Evolutionary conservation across 305 asterid genomes (phyloP).

Genomic region (Ilex paraguariensis): DNA sequence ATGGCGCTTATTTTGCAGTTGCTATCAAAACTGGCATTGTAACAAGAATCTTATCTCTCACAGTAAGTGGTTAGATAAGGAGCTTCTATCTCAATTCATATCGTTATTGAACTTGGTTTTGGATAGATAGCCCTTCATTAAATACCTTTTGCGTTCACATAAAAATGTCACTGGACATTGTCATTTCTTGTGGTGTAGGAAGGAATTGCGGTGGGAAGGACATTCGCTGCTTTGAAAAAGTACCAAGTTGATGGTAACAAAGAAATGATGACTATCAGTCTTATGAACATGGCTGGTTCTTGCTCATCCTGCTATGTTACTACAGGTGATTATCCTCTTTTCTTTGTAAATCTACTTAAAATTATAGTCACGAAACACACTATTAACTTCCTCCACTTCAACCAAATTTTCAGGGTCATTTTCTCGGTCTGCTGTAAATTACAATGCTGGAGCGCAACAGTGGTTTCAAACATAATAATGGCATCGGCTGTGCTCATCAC

Average conservation of each 20-base stretch:
- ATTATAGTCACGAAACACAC: too few species aligned
- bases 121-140: too few species aligned
- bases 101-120: neutral
- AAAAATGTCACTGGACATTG: too few species aligned
- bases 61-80: constrained; percentile 42
- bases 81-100: neutral
- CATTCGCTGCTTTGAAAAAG: constrained; percentile 69
- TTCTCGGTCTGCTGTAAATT: constrained; percentile 90
- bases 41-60: constrained; percentile 82
- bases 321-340: constrained; percentile 42
- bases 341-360: too few species aligned
- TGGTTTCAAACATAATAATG: constrained; percentile 76
- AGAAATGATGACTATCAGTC: constrained; percentile 94
- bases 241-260: constrained; percentile 95
- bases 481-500: constrained; percentile 77
- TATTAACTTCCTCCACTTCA: too few species aligned
- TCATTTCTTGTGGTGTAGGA: constrained; percentile 36
- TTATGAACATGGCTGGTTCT: constrained; percentile 91
- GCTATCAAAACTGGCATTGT: constrained; percentile 78
- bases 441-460: constrained; percentile 84
- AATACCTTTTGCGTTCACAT: too few species aligned
- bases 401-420: constrained; percentile 54
- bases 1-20: constrained; percentile 53
- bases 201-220: constrained; percentile 94
- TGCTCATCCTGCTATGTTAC: constrained; percentile 83